Evolutionary conservation across 805 yeast genomes (phyloP).

Genomic region (Saccharomycopsis guyanensis): DNA sequence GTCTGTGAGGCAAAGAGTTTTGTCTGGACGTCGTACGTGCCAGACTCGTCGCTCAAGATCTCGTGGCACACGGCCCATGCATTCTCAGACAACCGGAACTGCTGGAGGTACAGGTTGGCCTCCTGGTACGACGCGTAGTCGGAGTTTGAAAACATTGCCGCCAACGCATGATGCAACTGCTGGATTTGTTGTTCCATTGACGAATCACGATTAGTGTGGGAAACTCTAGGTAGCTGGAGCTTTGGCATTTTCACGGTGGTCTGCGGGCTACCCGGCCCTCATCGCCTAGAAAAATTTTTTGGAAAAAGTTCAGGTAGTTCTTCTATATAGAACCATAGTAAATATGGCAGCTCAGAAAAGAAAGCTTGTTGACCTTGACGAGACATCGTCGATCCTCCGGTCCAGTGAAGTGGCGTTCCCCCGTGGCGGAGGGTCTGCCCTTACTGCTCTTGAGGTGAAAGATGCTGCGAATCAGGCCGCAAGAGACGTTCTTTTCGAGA

Average conservation of each 20-base stretch:
- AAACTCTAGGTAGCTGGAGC: too few species aligned
- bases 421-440: slow-evolving; percentile 87
- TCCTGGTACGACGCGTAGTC: slow-evolving; percentile 33
- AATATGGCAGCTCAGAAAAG: slow-evolving; percentile 11
- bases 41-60: slow-evolving; percentile 32
- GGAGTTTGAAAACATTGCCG: slow-evolving; percentile 40
- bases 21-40: slow-evolving; percentile 40
- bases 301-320: too few species aligned
- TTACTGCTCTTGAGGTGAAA: slow-evolving; percentile 85
- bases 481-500: slow-evolving; percentile 70
- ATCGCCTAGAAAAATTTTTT: neutral
- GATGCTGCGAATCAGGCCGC: slow-evolving; percentile 91
- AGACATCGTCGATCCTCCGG: slow-evolving; percentile 31
- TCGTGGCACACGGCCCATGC: slow-evolving; percentile 74
- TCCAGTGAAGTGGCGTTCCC: slow-evolving; percentile 54
- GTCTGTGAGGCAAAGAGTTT: slow-evolving; percentile 90
- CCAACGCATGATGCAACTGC: slow-evolving; percentile 35
- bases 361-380: slow-evolving; percentile 5
- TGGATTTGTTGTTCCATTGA: slow-evolving; percentile 19
- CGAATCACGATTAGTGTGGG: too few species aligned
- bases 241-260: too few species aligned
- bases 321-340: too few species aligned
- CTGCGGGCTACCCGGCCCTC: neutral
- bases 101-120: slow-evolving; percentile 54
- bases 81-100: slow-evolving; percentile 71